These are phyloP conservation scores for Sambucus nigra DNA, from an alignment of 129 eudicot species.

Conservation along the genomic window DNA sequence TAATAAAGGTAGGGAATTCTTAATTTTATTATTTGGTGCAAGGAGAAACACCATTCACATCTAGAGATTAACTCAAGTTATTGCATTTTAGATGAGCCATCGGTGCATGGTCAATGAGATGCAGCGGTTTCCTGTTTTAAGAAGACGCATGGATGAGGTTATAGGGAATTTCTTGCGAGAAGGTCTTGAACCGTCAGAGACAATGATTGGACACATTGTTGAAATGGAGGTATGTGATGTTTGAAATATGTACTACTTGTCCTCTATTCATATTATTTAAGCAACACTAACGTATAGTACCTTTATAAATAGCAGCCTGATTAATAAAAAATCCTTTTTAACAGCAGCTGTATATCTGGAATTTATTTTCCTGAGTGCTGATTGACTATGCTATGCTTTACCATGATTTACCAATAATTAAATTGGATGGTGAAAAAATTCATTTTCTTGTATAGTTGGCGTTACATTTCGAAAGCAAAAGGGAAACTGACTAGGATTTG, in stretches of 20 bases:
- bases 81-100: constrained; percentile 73
- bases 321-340: not conserved
- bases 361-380: not conserved
- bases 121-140: constrained; percentile 80
- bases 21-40: too few relatives aligned
- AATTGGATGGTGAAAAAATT: too few relatives aligned
- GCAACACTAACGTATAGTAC: not conserved
- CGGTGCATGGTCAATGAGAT: constrained; percentile 82
- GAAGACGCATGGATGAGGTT: constrained; percentile 96
- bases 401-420: too few relatives aligned
- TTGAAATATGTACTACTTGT: not conserved
- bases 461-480: too few relatives aligned
- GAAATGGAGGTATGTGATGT: constrained; percentile 79
- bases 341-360: not conserved
- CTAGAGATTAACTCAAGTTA: constrained; percentile 8
- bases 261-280: not conserved
- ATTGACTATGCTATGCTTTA: too few relatives aligned
- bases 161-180: constrained; percentile 72
- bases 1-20: constrained; percentile 58
- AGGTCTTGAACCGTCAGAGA: constrained; percentile 94
- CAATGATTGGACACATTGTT: constrained; percentile 93
- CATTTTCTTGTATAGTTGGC: too few relatives aligned
- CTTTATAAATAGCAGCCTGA: not conserved
- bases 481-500: too few relatives aligned
- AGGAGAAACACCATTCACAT: not conserved